Evolutionary conservation across 306 rosid genomes (phyloP).

Genomic region (Trifolium fragiferum): DNA sequence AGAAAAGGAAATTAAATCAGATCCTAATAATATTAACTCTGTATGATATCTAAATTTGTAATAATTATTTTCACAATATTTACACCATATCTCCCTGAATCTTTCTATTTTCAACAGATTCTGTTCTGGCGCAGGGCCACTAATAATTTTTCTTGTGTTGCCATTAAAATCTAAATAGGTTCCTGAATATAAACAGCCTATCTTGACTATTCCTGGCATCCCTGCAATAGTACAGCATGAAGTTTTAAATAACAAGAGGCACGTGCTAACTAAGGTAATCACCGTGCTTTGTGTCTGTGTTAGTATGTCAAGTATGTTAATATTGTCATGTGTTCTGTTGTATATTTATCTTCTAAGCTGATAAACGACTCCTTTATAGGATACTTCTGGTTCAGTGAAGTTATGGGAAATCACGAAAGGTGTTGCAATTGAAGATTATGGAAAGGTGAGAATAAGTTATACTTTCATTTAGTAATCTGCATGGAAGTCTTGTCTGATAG

Average conservation of each 20-base stretch:
- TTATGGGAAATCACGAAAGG: conserved; percentile 98
- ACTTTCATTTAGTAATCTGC: conserved; percentile 38
- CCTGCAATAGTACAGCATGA: conserved; percentile 93
- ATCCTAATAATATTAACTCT: neutral
- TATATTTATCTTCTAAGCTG: conserved; percentile 38
- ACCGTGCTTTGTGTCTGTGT: conserved; percentile 36
- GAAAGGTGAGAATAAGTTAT: conserved; percentile 67
- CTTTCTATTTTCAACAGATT: conserved; percentile 18
- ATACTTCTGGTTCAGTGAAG: conserved; percentile 93
- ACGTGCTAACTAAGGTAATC: conserved; percentile 92
- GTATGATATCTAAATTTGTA: conserved; percentile 4
- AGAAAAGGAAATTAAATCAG: conserved; percentile 2
- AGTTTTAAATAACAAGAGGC: conserved; percentile 90
- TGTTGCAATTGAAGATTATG: conserved; percentile 79
- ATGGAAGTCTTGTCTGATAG: conserved; percentile 28
- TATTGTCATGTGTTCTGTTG: conserved; percentile 25
- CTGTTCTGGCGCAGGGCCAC: conserved; percentile 36
- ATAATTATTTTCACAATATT: neutral
- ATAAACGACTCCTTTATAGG: conserved; percentile 56
- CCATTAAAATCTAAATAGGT: conserved; percentile 55
- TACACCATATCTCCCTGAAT: neutral
- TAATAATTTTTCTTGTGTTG: conserved; percentile 38
- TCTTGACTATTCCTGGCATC: conserved; percentile 75
- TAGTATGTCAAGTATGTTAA: conserved; percentile 23
- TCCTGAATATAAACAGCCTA: conserved; percentile 86